These are phyloP conservation scores for Sclerotinia sclerotiorum DNA, from an alignment of 2,329 filamentous ascomycete genomes.

Conservation along the genomic window DNA sequence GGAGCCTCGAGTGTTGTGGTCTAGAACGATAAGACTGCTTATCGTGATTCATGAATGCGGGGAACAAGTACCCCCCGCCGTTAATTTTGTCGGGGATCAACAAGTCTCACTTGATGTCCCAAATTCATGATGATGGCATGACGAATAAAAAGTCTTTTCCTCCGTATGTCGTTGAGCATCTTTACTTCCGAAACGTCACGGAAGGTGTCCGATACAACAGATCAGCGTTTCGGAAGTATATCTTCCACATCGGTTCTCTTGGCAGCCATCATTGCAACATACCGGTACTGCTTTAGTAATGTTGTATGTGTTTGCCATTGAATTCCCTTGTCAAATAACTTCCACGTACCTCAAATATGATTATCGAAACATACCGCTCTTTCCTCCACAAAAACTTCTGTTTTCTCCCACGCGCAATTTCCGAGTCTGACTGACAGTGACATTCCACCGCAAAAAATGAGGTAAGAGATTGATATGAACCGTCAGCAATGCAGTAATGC, in stretches of 20 bases:
- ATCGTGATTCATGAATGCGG: slow-evolving; percentile 17
- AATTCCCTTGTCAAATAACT: neutral
- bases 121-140: neutral
- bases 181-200: neutral
- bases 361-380: slow-evolving; percentile 13
- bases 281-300: neutral
- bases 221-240: neutral
- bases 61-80: slow-evolving; percentile 7
- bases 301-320: neutral
- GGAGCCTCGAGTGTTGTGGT: neutral
- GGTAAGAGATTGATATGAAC: slow-evolving; percentile 16
- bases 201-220: neutral
- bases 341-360: neutral
- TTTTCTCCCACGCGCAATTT: slow-evolving; percentile 11
- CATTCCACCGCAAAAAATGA: slow-evolving; percentile 6
- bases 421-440: slow-evolving; percentile 11
- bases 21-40: slow-evolving; percentile 16
- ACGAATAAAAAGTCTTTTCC: neutral
- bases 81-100: neutral
- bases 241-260: slow-evolving; percentile 2
- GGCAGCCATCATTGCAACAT: neutral
- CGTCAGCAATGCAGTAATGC: slow-evolving; percentile 14
- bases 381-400: neutral
- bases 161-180: neutral
- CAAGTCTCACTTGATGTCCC: neutral